Base-by-base conservation (phyloP, 192 early-diverging fungal genomes). In the Umbelopsis sp. region DNA sequence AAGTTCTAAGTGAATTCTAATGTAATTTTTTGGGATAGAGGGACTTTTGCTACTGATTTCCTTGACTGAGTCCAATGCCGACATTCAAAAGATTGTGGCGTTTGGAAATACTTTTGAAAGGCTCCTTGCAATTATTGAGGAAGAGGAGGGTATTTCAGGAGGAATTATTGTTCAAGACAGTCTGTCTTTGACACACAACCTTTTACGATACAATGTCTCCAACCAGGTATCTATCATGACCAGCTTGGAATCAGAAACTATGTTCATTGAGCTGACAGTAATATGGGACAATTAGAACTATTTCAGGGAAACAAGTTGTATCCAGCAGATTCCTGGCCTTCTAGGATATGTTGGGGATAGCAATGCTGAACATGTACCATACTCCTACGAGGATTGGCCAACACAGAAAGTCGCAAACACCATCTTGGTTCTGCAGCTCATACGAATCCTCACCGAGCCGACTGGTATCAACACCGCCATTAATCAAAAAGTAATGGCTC, bases 71-170 rank as follows among this genome's bases (percentile, higher is more conserved):
- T 88, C 83, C 47, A 97, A 97, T 79, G 92, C 95, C 11, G 97
- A 98, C 67, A 92, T 99, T 26, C 98, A 99, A 83, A 98, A 99
- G 85, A 95, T 99, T 71, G 93, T 99, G 54, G 97, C 98, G 16
- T 99, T 99, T 82, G 94, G 98, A 69, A 97, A 94, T 72, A 95
- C 96, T 5, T 99, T 99, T 82, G 98, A 99, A 68, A 85, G 91
- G 10, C 81, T 99, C 24, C 81, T 99, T 65, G 84, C 83, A 2
- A 94, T 98, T 56, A 92, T 98, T 69, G 76, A 90, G 59, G 94
- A 95, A 36, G 96, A 98, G 74, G 96, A 94, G 38, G 95, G 92
- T 9, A 91, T 93, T 26, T 91, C 92, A 22, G 93, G 94, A 45
- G 96, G 95, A 20, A 97, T 97, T 67, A 94, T 98, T 78, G 96